Base-by-base conservation (phyloP, 176 grass and related monocot genomes). In the Neostapfia colusana region DNA sequence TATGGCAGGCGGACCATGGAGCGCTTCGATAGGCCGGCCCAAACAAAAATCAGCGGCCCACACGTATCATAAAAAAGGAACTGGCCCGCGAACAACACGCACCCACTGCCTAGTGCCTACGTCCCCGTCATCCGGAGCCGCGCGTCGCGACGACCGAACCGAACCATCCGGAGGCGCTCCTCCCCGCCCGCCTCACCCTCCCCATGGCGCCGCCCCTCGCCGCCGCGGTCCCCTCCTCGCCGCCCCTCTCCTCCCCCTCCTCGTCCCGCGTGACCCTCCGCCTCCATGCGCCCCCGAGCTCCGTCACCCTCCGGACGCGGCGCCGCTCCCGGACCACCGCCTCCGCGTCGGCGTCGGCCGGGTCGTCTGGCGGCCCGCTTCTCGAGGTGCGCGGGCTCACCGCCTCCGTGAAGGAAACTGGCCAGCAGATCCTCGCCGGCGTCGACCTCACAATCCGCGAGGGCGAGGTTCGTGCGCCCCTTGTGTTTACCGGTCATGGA, bases 371-470 rank as follows among this genome's bases (percentile, higher is more conserved):
- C 11, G 69, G 50, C 17, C 57, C 65, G 77, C 70, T 97, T 26
- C 74, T 97, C 77, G 93, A 91, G 75, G 85, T 93, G 18, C 85
- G 75, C 70, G 88, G 81, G 27, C 88, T 97, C 77, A 90, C 83
- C 74, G 93, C 93, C 1, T 87, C 83, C 43, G 83, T 93, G 21
- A 91, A 81, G 85, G 86, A 93, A 41, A 87, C 70, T 0, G 81
- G 93, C 0, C 49, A 86, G 54, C 76, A 80, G 77, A 85, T 97
- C 74, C 76, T 99, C 5, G 51, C 64, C 43, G 87, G 95, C n/a
- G 87, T 99, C 44, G 67, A 92, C 61, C 89, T 97, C 27, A 93
- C 85, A 79, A 85, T 97, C 66, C 81, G 77, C 56, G 83, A 87
- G 79, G 93, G 88, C 67, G 90, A 97, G 88, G 93, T 97, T 27